Evolutionary conservation across 208 protist genomes (phyloP).

Genomic region (Acanthamoeba lenticulata): DNA sequence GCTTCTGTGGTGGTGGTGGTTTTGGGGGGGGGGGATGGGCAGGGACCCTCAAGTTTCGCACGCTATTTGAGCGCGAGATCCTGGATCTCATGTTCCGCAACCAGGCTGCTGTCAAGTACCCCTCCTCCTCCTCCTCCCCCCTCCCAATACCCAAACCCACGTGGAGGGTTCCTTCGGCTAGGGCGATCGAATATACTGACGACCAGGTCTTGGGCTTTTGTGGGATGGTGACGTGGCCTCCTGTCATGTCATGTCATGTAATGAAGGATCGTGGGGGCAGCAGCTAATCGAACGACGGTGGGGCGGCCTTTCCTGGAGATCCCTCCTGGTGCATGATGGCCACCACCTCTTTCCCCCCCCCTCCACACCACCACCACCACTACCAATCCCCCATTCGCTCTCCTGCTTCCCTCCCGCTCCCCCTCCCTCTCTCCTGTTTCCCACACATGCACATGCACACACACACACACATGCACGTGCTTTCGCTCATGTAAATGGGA

Average conservation of each 20-base stretch:
- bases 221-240: neutral
- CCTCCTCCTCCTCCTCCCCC: neutral
- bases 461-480: too few relatives aligned
- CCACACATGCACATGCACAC: neutral
- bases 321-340: neutral
- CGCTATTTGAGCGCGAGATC: slow-evolving; percentile 10
- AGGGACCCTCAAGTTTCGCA: slow-evolving; percentile 38
- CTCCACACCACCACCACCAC: neutral
- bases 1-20: too few relatives aligned
- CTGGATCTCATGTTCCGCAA: slow-evolving; percentile 54
- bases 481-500: too few relatives aligned
- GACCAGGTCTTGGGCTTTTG: neutral
- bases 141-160: too few relatives aligned
- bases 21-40: neutral
- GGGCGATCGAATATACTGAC: neutral
- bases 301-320: slow-evolving; percentile 1
- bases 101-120: slow-evolving; percentile 55
- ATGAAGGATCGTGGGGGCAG: neutral
- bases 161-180: too few relatives aligned
- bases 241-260: neutral
- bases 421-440: neutral
- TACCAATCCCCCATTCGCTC: neutral
- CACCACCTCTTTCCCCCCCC: neutral
- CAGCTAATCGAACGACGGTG: neutral
- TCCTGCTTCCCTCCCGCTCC: too few relatives aligned